A percentile compares a stretch with the other conserved stretches of the same genome.
Conservation (phyloP, 192 early-diverging fungal genomes). For the Helicostylum pulchrum region DNA sequence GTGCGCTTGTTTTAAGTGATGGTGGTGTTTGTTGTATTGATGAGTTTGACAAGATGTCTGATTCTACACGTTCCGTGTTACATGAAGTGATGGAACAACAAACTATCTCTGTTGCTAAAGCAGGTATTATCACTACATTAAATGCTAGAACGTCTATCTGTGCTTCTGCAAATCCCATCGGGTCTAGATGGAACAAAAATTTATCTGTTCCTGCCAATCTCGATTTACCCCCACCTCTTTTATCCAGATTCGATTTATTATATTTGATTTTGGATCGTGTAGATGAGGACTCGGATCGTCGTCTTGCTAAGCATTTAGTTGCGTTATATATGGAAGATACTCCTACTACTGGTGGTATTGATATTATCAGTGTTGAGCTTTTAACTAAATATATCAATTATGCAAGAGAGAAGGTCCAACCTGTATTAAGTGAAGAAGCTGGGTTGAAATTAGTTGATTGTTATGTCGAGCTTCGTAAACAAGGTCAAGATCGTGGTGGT, state of each 20-base stretch:
- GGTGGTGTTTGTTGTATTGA: constrained; percentile 97
- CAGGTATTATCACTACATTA: constrained; percentile 95
- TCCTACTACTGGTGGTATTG: constrained; percentile 39
- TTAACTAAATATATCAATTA: constrained; percentile 93
- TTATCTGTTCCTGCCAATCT: constrained; percentile 92
- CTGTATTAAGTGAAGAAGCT: constrained; percentile 77
- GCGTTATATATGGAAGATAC: constrained; percentile 77
- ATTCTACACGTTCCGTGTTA: constrained; percentile 86
- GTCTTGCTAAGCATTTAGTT: constrained; percentile 86
- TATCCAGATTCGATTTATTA: constrained; percentile 94
- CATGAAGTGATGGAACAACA: constrained; percentile 99
- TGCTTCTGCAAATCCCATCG: constrained; percentile 93
- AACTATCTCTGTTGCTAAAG: constrained; percentile 97
- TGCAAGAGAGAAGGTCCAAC: constrained; percentile 72
- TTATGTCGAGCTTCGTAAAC: constrained; percentile 81
- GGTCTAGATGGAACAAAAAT: constrained; percentile 85
- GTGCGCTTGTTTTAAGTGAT: constrained; percentile 93
- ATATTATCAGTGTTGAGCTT: constrained; percentile 64
- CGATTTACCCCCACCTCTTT: constrained; percentile 86
- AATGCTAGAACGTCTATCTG: constrained; percentile 96
- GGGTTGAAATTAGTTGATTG: constrained; percentile 67
- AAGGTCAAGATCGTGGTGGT: constrained; percentile 56
- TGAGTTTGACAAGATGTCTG: constrained; percentile 99
- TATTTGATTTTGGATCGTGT: constrained; percentile 90
- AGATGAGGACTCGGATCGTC: constrained; percentile 81